Percentiles rank a stretch among this genome's conserved stretches.
phyloP scores from a whole-genome alignment of 1,284 basidiomycete genomes.

The Irpex sp. region DNA sequence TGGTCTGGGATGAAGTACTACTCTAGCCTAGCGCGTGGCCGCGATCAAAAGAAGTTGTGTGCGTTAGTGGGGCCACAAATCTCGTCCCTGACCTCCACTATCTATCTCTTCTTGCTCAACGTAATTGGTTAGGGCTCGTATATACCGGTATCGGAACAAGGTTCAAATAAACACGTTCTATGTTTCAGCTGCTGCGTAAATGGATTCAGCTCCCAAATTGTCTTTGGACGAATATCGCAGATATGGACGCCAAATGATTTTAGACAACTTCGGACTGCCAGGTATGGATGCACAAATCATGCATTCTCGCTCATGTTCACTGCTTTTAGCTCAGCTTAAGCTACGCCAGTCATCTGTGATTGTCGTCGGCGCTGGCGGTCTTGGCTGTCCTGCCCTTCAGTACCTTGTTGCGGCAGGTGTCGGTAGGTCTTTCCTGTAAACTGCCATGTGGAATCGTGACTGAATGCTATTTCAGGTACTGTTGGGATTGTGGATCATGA shows the following conservation, averaged over 20 bases:
- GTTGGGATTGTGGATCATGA: constrained; percentile 94
- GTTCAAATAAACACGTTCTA: background rate
- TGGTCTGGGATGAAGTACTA: background rate
- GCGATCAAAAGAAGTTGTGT: background rate
- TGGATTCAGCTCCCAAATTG: constrained; percentile 17
- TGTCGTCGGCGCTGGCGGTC: constrained; percentile 92
- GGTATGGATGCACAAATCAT: constrained; percentile 39
- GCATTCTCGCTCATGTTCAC: constrained; percentile 1
- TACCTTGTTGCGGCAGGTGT: constrained; percentile 92
- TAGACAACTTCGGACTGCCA: constrained; percentile 83
- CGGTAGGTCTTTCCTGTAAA: constrained; percentile 48
- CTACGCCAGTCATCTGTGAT: constrained; percentile 75
- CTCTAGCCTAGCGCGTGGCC: background rate
- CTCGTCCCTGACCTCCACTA: background rate
- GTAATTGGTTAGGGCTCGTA: too few species aligned
- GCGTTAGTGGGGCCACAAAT: background rate
- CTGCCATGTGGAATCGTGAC: background rate
- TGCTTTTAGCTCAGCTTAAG: constrained; percentile 73
- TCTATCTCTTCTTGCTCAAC: background rate
- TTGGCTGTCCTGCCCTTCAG: constrained; percentile 94
- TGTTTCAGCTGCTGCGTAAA: background rate
- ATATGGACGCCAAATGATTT: constrained; percentile 97
- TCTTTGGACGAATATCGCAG: constrained; percentile 76
- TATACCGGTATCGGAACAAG: background rate
- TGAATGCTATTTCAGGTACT: constrained; percentile 44